Percentiles rank a stretch among this genome's conserved stretches.
Evolutionary conservation across 176 grass and related monocot species (phyloP).

Genomic region (Miscanthus lutarioriparius): DNA sequence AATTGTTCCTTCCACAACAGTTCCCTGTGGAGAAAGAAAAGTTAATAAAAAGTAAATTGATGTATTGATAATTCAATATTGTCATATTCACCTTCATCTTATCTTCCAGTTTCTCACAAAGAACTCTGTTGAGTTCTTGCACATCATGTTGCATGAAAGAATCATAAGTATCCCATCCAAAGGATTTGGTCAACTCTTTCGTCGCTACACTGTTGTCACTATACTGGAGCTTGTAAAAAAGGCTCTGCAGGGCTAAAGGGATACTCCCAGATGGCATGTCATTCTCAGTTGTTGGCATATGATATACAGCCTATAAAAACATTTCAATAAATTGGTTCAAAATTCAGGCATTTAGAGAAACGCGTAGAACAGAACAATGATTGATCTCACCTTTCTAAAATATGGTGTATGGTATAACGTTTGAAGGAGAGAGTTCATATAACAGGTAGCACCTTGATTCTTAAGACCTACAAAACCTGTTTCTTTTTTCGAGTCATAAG

Average conservation of each 20-base stretch:
- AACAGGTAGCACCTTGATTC: conserved; percentile 99
- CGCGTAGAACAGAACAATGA: conserved; percentile 1
- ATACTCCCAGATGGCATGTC: conserved; percentile 99
- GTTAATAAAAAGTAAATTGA: conserved; percentile 23
- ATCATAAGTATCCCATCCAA: conserved; percentile 99
- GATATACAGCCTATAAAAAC: conserved; percentile 87
- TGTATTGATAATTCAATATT: conserved; percentile 20
- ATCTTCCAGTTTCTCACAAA: conserved; percentile 98
- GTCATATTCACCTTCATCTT: conserved; percentile 87
- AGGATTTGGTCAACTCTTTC: conserved; percentile 98
- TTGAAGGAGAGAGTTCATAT: conserved; percentile 99
- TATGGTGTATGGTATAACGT: conserved; percentile 97
- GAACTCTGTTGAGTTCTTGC: conserved; percentile 99
- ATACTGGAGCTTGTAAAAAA: conserved; percentile 99
- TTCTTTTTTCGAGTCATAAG: conserved; percentile 97
- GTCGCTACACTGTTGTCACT: conserved; percentile 94
- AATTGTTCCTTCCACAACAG: conserved; percentile 95
- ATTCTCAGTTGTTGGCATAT: conserved; percentile 99
- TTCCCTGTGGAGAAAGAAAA: conserved; percentile 55
- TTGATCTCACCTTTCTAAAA: conserved; percentile 88
- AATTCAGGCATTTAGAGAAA: conserved; percentile 1
- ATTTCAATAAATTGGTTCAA: conserved; percentile 35
- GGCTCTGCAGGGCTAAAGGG: conserved; percentile 92
- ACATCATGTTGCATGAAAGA: conserved; percentile 99
- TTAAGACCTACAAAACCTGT: conserved; percentile 97